Base-by-base conservation (phyloP, 768 basidiomycete species). In the Termitomyces sp. region DNA sequence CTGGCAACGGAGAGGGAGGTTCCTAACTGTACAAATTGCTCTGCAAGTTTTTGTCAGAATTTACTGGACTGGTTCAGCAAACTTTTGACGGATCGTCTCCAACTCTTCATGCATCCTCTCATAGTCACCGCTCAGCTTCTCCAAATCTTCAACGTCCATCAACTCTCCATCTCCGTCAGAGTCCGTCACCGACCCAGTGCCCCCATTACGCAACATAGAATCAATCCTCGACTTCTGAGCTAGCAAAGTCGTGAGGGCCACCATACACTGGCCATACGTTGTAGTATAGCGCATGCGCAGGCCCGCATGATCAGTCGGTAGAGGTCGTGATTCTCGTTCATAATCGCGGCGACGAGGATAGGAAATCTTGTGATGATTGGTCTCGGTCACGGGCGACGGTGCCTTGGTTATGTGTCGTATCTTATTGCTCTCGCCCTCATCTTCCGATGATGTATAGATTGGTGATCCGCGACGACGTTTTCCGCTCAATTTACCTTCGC, bases 381-480 rank as follows among this genome's bases (percentile, higher is more conserved):
- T 43, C 32, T 63, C 59, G 36, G 72, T 69, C 25, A 61, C 66
- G 31, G 69, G 66, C 2, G 66, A 56, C 0, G 64, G 50, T 10
- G 40, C 51, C 33, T 51, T 43, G n/a, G 53, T 27, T 33, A 50
- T 56, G 13, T 56, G 45, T 51, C 66, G 56, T 60, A 64, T 38
- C 57, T 46, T 54, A 59, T 39, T 50, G 9, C 68, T 68, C 54
- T 79, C 75, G 22, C 73, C 75, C 62, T 85, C 83, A 48, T 86
- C 82, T 36, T 84, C 84, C 1, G 86, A 84, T 1, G 86, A 85
- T 0, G 86, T 87, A 57, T 84, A 87, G 48, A 83, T 78, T 1
- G 83, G 84, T 3, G 84, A 81, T 40, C 70, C 75, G 42, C 86
- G 82, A 42, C 82, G 75, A 18, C 60, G 51, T 52, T 81, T 84